Evolutionary conservation across 805 yeast species (phyloP).

Genomic region (Metschnikowia proteae): DNA sequence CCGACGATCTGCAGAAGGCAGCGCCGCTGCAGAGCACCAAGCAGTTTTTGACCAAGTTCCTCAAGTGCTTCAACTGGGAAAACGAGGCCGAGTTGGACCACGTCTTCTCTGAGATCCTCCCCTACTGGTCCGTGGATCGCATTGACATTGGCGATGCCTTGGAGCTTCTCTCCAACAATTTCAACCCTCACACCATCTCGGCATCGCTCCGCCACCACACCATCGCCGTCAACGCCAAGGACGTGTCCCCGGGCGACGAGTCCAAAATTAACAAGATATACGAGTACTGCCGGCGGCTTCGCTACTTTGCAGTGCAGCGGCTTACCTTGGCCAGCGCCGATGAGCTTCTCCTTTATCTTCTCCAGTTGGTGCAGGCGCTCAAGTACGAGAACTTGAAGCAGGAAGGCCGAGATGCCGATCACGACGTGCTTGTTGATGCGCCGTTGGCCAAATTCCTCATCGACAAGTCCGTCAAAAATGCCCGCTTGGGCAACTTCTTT

Average conservation of each 20-base stretch:
- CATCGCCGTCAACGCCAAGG: conserved; percentile 13
- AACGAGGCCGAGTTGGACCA: conserved; percentile 78
- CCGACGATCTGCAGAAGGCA: conserved; percentile 25
- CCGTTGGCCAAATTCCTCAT: conserved; percentile 75
- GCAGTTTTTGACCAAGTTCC: conserved; percentile 63
- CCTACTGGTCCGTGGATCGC: conserved; percentile 60
- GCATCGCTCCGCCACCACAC: conserved; percentile 12
- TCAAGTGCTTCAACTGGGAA: conserved; percentile 85
- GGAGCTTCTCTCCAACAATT: conserved; percentile 77
- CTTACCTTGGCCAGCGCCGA: conserved; percentile 72
- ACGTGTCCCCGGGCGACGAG: conserved; percentile 22
- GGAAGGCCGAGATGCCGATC: conserved; percentile 5
- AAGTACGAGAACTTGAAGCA: conserved; percentile 58
- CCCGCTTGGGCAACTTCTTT: conserved; percentile 71
- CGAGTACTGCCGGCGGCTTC: conserved; percentile 52
- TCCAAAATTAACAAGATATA: conserved; percentile 30
- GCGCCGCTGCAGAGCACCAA: conserved; percentile 48
- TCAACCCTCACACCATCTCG: conserved; percentile 45
- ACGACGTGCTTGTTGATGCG: conserved; percentile 35
- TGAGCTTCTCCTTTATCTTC: conserved; percentile 74
- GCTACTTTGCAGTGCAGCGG: conserved; percentile 86
- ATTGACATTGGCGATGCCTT: conserved; percentile 82
- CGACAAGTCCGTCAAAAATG: conserved; percentile 62
- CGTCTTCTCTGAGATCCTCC: conserved; percentile 64
- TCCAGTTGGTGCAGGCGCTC: conserved; percentile 89